Percentiles rank a stretch among this genome's conserved stretches.
These are phyloP conservation scores for Verticillium nonalfalfae DNA, from an alignment of 2,329 filamentous ascomycete species.

Conservation along the genomic window DNA sequence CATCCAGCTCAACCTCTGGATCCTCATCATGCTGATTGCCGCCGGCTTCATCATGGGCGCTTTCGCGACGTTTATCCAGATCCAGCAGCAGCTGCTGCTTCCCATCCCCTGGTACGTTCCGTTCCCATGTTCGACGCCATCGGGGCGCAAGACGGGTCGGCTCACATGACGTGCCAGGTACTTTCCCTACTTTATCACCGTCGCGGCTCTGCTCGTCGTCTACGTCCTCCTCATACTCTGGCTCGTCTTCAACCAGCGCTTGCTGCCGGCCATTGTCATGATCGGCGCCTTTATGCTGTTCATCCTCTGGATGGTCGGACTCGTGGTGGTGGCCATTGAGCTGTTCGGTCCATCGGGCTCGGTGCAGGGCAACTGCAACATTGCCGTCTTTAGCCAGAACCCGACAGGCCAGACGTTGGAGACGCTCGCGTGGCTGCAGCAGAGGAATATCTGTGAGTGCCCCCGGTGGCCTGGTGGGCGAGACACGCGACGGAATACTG, in stretches of 20 bases:
- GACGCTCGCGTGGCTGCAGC: conserved; percentile 59
- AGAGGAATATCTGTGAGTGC: conserved; percentile 55
- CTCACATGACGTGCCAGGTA: conserved; percentile 40
- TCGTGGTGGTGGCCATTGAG: conserved; percentile 56
- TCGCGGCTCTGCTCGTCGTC: conserved; percentile 50
- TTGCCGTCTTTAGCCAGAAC: conserved; percentile 46
- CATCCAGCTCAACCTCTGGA: conserved; percentile 61
- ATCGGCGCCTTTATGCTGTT: conserved; percentile 61
- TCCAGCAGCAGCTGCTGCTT: conserved; percentile 49
- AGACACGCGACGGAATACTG: neutral
- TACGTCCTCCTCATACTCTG: conserved; percentile 62
- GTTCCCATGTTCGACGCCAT: neutral
- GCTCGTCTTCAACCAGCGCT: conserved; percentile 53
- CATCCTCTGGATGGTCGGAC: conserved; percentile 60
- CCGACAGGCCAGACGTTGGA: conserved; percentile 43
- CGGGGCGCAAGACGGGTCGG: neutral
- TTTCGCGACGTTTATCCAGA: conserved; percentile 52
- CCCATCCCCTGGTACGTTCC: conserved; percentile 51
- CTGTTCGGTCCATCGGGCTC: conserved; percentile 55
- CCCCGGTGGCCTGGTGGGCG: neutral
- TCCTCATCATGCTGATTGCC: conserved; percentile 57
- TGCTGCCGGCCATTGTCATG: conserved; percentile 56
- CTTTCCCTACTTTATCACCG: conserved; percentile 60
- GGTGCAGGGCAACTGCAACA: conserved; percentile 53
- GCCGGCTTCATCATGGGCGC: conserved; percentile 55